Evolutionary conservation across 805 yeast genomes (phyloP).

Genomic region (Huiozyma sinensis): DNA sequence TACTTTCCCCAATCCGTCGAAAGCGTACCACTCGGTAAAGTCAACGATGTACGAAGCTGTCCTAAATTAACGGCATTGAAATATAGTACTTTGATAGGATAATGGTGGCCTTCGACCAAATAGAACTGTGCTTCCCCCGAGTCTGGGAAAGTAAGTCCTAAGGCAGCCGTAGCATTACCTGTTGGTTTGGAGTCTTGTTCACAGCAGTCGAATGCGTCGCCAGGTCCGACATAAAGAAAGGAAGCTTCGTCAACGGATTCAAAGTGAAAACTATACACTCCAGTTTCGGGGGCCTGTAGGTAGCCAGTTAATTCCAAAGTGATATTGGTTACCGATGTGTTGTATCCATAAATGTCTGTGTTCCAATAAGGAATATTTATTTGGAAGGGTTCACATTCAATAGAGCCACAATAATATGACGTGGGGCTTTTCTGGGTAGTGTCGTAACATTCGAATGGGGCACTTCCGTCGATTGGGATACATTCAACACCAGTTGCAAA

Average conservation of each 20-base stretch:
- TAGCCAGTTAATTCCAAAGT: constrained; percentile 24
- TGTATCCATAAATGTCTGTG: background rate
- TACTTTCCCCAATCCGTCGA: too few relatives aligned
- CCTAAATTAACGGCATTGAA: constrained; percentile 9
- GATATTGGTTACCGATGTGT: constrained; percentile 7
- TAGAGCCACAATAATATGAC: too few relatives aligned
- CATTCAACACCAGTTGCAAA: too few relatives aligned
- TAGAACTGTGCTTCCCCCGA: background rate
- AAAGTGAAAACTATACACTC: constrained; percentile 22
- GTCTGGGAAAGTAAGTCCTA: too few relatives aligned
- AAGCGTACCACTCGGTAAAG: constrained; percentile 8
- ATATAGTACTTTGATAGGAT: constrained; percentile 17
- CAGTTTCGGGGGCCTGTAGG: constrained; percentile 21
- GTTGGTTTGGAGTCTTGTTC: background rate
- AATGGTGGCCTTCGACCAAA: constrained; percentile 13
- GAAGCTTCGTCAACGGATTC: constrained; percentile 26
- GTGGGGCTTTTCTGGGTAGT: too few relatives aligned
- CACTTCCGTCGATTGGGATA: too few relatives aligned
- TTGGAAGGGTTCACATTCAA: too few relatives aligned
- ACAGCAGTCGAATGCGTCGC: constrained; percentile 20
- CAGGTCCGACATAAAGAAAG: constrained; percentile 16
- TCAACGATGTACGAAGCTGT: constrained; percentile 3
- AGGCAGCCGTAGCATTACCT: too few relatives aligned
- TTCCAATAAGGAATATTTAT: too few relatives aligned
- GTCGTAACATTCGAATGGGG: too few relatives aligned